Conservation (phyloP, 179 eudicot species). For the Silene noctiflora region DNA sequence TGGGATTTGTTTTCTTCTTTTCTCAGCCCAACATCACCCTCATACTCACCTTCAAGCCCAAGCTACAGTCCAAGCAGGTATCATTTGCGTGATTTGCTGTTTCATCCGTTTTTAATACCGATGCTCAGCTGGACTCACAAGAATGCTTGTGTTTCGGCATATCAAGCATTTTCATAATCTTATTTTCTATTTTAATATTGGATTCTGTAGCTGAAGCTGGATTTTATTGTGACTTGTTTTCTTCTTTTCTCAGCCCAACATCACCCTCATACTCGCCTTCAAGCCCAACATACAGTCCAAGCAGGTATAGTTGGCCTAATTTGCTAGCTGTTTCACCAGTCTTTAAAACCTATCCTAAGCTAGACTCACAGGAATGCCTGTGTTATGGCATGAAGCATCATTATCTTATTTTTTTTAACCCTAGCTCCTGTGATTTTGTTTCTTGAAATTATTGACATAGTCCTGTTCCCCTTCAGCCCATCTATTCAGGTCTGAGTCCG, state of each 20-base stretch:
- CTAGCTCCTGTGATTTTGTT: not conserved
- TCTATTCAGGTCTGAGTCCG: not conserved
- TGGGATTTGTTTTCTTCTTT: not conserved
- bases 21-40: conserved; percentile 59
- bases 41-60: conserved; percentile 65
- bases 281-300: conserved; percentile 89
- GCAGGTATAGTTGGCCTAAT: conserved; percentile 53
- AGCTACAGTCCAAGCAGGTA: conserved; percentile 98
- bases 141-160: not conserved
- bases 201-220: not conserved
- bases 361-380: not conserved
- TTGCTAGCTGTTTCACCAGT: not conserved
- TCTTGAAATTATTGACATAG: conserved; percentile 10
- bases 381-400: not conserved
- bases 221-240: conserved; percentile 12
- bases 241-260: conserved; percentile 61
- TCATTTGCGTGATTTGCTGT: not conserved
- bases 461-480: conserved; percentile 45
- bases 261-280: conserved; percentile 40
- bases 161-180: not conserved
- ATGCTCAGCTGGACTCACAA: not conserved
- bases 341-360: not conserved
- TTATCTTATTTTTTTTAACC: not conserved
- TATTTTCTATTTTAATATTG: too few relatives aligned
- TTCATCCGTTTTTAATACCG: not conserved